Base-by-base conservation (phyloP, 176 grass and related monocot species). In the Urochloa ruziziensis region DNA sequence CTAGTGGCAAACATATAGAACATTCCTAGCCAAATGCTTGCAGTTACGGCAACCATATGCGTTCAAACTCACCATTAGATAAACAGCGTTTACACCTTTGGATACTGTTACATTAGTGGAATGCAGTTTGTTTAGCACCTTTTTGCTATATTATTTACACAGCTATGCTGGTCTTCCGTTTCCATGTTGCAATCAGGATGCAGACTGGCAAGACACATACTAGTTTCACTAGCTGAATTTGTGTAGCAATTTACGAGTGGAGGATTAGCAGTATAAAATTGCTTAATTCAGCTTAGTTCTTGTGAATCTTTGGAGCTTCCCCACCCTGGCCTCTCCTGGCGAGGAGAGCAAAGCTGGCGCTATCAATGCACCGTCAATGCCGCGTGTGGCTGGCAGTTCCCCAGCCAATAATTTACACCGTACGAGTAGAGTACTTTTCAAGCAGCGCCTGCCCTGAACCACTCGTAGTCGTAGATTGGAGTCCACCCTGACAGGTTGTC, bases 341-440 rank as follows among this genome's bases (percentile, higher is more conserved):
- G 82, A 70, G 77, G 32, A 21, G 16, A 81, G 32, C 82, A 69
- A 85, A 42, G 16, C 43, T 32, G 21, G 42, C 82, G 5, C 54
- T 10, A 18, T 72, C 68, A 27, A n/a, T 17, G 67, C 52, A 44
- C 17, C 16, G 10, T 0, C 57, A 30, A 43, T 61, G 62, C 30
- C 21, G 24, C 68, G 37, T 52, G 39, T 64, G 81, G 30, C 70
- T 83, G 15, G 28, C 57, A 63, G 21, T 35, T 21, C 4, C 28
- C 68, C 56, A 28, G 4, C 29, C 0, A 62, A 35, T 34, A 60
- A 42, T 70, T 39, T 25, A 61, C 37, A 62, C 9, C 75, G 23
- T 63, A 78, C 58, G 6, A 10, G 46, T 21, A 7, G 27, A 7
- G 27, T 33, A 15, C 5, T 23, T 51, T 23, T 51, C 70, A 52